Conservation (phyloP, 192 early-diverging fungal species). For the Haplosporangium gracile region DNA sequence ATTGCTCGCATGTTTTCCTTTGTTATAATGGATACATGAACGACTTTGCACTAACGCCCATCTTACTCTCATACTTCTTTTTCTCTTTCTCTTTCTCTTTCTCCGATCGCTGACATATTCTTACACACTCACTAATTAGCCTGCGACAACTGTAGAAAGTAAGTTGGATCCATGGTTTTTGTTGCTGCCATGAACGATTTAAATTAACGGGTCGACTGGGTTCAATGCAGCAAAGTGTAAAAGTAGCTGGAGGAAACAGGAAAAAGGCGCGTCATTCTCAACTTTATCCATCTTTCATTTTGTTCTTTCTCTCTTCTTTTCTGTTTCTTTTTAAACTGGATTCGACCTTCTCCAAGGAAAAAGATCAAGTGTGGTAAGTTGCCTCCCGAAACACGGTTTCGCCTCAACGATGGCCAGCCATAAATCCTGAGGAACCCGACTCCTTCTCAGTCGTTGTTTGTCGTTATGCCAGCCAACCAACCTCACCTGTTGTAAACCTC, state of each 20-base stretch:
- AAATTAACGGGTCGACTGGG: not conserved
- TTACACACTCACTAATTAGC: conserved; percentile 2
- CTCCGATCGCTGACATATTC: not conserved
- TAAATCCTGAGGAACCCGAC: not conserved
- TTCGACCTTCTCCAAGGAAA: conserved; percentile 25
- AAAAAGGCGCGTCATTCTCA: not conserved
- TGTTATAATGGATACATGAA: not conserved
- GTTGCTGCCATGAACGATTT: not conserved
- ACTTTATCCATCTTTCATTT: not conserved
- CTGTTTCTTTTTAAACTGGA: not conserved
- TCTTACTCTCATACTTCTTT: not conserved
- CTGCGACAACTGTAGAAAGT: conserved; percentile 58
- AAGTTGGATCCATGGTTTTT: conserved; percentile 4
- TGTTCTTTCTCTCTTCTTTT: not conserved
- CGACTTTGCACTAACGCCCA: not conserved
- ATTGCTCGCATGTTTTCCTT: not conserved
- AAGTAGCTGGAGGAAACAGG: not conserved
- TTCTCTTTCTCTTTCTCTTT: not conserved
- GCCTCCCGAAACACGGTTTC: not conserved
- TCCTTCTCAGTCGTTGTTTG: too few relatives aligned
- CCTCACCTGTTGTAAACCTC: not conserved
- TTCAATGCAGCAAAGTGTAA: not conserved
- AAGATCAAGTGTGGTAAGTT: conserved; percentile 57
- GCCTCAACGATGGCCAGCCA: not conserved
- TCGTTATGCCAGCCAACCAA: not conserved